phyloP scores from a whole-genome alignment of 228 moss, liverwort and hornwort genomes.

The Sphagnum fallax region DNA sequence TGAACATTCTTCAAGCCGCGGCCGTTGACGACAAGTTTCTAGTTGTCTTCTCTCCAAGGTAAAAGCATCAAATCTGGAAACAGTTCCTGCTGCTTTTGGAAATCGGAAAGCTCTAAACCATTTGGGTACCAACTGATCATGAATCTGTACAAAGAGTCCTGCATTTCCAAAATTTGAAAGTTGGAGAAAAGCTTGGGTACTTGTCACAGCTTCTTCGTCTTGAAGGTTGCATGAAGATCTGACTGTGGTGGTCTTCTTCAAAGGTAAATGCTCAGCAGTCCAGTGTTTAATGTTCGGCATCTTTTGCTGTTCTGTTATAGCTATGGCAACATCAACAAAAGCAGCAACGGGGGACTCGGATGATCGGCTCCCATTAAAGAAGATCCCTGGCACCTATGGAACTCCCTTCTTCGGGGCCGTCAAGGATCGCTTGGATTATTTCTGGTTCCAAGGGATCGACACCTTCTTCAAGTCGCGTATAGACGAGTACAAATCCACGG shows the following conservation, averaged over 20 bases:
- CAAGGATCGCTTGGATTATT: constrained; percentile 37
- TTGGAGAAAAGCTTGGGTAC: not conserved
- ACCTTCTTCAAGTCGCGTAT: constrained; percentile 25
- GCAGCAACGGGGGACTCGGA: not conserved
- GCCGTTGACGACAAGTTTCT: no score
- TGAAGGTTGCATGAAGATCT: not conserved
- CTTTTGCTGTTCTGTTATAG: not conserved
- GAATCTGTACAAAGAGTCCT: not conserved
- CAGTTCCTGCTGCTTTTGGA: no score
- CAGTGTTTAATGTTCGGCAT: not conserved
- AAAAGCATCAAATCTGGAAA: no score
- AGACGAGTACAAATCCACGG: constrained; percentile 52
- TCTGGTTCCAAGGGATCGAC: constrained; percentile 22
- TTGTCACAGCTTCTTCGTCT: not conserved
- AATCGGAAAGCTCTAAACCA: no score
- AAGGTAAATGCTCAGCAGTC: not conserved
- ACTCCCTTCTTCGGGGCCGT: constrained; percentile 34
- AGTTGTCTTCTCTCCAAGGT: no score
- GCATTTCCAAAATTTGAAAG: not conserved
- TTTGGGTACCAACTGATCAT: no score
- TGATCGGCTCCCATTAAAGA: constrained; percentile 16
- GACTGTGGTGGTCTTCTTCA: not conserved
- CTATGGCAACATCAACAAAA: not conserved
- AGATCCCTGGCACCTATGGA: constrained; percentile 42
- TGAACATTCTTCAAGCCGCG: no score